Conservation (phyloP, 495 filamentous ascomycete species). For the Hypoxylon crocopeplum region DNA sequence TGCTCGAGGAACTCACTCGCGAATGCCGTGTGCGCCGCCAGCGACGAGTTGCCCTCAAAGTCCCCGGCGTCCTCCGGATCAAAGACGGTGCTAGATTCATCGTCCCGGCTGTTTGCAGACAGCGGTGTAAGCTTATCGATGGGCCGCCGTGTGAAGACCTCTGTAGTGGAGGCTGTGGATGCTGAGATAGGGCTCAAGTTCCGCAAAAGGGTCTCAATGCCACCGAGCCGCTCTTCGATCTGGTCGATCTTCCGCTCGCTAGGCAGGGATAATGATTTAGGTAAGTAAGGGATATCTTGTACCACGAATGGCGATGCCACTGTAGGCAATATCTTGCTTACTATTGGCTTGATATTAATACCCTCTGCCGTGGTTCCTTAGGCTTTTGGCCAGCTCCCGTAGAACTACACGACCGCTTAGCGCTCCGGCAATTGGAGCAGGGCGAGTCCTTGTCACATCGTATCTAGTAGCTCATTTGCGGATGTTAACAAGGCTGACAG, state of each 20-base stretch:
- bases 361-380: constrained; percentile 64
- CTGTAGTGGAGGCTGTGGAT: constrained; percentile 6
- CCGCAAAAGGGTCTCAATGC: constrained; percentile 62
- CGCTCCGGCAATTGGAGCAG: constrained; percentile 70
- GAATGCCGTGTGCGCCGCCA: constrained; percentile 68
- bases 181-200: constrained; percentile 43
- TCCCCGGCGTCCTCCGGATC: constrained; percentile 50
- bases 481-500: constrained; percentile 37
- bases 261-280: not conserved
- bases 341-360: constrained; percentile 75
- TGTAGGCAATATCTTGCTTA: constrained; percentile 41
- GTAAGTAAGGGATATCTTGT: not conserved
- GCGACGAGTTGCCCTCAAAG: constrained; percentile 67
- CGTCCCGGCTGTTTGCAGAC: constrained; percentile 13
- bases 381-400: constrained; percentile 66
- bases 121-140: constrained; percentile 22
- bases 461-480: constrained; percentile 51
- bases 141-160: constrained; percentile 2
- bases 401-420: constrained; percentile 61
- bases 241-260: constrained; percentile 74
- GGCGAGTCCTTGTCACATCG: constrained; percentile 73
- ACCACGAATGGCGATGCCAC: not conserved
- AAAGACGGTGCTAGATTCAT: constrained; percentile 36
- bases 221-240: constrained; percentile 66
- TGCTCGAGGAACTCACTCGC: constrained; percentile 68